Percentiles rank a stretch among this genome's conserved stretches.
phyloP scores from a whole-genome alignment of 495 filamentous ascomycete genomes.

The Aspergillus funiculosus region DNA sequence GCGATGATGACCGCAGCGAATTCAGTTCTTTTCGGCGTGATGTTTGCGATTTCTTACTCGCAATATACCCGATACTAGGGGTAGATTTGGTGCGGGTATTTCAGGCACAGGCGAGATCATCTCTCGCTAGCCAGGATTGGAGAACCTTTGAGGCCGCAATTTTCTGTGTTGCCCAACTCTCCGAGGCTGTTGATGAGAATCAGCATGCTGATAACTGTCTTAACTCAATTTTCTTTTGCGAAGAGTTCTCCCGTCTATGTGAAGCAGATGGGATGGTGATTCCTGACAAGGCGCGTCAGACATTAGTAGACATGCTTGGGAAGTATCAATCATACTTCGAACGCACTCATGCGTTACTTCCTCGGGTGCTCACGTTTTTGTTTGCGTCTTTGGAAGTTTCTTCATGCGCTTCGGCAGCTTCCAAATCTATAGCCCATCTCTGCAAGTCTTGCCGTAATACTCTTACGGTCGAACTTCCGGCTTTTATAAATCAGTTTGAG shows the following conservation, averaged over 20 bases:
- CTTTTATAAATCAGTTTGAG: conserved; percentile 74
- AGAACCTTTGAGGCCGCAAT: conserved; percentile 71
- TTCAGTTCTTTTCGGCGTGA: conserved; percentile 78
- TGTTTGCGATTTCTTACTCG: conserved; percentile 71
- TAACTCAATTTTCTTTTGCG: conserved; percentile 64
- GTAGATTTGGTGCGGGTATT: conserved; percentile 64
- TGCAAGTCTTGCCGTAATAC: conserved; percentile 73
- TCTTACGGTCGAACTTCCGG: conserved; percentile 62
- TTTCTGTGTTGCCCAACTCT: conserved; percentile 70
- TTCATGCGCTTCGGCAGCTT: conserved; percentile 63
- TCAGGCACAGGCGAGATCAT: conserved; percentile 54
- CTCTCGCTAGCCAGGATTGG: conserved; percentile 60
- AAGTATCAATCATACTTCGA: conserved; percentile 79
- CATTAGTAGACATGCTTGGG: conserved; percentile 69
- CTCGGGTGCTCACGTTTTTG: conserved; percentile 71
- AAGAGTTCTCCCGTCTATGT: conserved; percentile 48
- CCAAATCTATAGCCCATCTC: conserved; percentile 70
- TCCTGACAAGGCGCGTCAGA: conserved; percentile 67
- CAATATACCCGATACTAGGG: conserved; percentile 66
- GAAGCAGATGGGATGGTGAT: conserved; percentile 43
- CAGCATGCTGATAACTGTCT: conserved; percentile 60
- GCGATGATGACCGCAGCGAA: conserved; percentile 60
- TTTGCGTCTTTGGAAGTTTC: conserved; percentile 67
- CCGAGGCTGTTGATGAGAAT: conserved; percentile 68
- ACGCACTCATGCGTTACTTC: conserved; percentile 62